A percentile compares a stretch with the other conserved stretches of the same genome.
Conservation (phyloP, 768 basidiomycete genomes). For the Nidula microcarpa region DNA sequence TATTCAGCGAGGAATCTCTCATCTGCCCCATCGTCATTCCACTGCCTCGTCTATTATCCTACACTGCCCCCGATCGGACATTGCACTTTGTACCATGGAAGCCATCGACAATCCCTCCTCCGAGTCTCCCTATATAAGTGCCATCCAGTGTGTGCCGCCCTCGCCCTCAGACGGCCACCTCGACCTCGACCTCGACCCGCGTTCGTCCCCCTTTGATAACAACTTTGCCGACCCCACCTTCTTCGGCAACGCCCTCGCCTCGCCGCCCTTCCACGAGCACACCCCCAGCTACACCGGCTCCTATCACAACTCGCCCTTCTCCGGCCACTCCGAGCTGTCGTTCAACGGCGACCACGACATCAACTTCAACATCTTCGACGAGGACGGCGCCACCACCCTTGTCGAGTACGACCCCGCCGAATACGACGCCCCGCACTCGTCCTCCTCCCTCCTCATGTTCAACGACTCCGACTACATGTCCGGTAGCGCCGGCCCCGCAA, state of each 20-base stretch:
- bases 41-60: too few species aligned
- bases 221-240: neutral
- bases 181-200: constrained; percentile 13
- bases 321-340: constrained; percentile 64
- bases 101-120: too few species aligned
- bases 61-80: too few species aligned
- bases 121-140: constrained; percentile 21
- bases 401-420: constrained; percentile 72
- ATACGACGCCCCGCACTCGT: constrained; percentile 57
- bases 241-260: constrained; percentile 8
- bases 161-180: constrained; percentile 13
- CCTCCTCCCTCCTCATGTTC: constrained; percentile 53
- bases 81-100: too few species aligned
- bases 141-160: constrained; percentile 15
- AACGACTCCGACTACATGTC: constrained; percentile 42
- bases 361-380: constrained; percentile 45
- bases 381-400: constrained; percentile 31
- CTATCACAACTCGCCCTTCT: constrained; percentile 71
- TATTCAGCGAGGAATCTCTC: too few species aligned
- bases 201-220: constrained; percentile 13
- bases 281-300: constrained; percentile 33
- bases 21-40: too few species aligned
- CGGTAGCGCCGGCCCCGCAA: constrained; percentile 22
- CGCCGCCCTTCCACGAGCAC: constrained; percentile 11
- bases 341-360: constrained; percentile 43